Percentiles rank a stretch among this genome's conserved stretches.
Conservation (phyloP, 352 stramenopile species). For the Phytophthora pseudosyringae region DNA sequence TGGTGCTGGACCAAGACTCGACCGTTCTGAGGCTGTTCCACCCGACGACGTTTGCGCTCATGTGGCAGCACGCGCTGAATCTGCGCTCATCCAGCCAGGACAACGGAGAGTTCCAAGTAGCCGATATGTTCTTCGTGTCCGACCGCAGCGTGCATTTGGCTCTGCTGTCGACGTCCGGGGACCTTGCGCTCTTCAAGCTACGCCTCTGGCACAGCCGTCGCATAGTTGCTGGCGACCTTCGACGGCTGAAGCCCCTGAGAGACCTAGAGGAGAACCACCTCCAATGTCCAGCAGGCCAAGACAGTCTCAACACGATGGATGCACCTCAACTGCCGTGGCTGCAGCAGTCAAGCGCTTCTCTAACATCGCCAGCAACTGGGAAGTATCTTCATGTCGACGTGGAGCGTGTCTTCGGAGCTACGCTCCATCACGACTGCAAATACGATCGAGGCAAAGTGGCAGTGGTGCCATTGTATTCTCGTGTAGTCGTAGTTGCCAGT, state of each 20-base stretch:
- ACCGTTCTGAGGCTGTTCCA: constrained; percentile 34
- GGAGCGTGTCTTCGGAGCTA: constrained; percentile 31
- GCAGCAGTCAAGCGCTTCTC: not conserved
- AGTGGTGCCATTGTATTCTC: constrained; percentile 23
- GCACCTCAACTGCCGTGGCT: constrained; percentile 3
- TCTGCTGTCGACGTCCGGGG: constrained; percentile 28
- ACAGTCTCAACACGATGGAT: constrained; percentile 8
- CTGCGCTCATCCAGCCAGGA: constrained; percentile 12
- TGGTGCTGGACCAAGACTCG: constrained; percentile 33
- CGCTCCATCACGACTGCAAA: constrained; percentile 2
- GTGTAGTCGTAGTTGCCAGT: constrained; percentile 27
- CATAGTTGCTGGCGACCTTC: constrained; percentile 30
- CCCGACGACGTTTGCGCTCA: constrained; percentile 26
- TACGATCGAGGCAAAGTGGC: constrained; percentile 27
- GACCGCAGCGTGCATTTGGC: constrained; percentile 32
- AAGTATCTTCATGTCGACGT: constrained; percentile 44
- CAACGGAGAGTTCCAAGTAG: constrained; percentile 12
- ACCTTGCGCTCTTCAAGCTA: constrained; percentile 35
- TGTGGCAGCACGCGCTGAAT: constrained; percentile 37
- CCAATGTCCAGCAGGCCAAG: constrained; percentile 27
- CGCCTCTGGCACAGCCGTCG: constrained; percentile 38
- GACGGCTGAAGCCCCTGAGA: constrained; percentile 26
- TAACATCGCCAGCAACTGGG: constrained; percentile 25
- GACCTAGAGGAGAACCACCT: constrained; percentile 18
- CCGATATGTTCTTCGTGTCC: constrained; percentile 32